Conservation (phyloP, 345 rosid genomes). For the Sonneratia alba region DNA sequence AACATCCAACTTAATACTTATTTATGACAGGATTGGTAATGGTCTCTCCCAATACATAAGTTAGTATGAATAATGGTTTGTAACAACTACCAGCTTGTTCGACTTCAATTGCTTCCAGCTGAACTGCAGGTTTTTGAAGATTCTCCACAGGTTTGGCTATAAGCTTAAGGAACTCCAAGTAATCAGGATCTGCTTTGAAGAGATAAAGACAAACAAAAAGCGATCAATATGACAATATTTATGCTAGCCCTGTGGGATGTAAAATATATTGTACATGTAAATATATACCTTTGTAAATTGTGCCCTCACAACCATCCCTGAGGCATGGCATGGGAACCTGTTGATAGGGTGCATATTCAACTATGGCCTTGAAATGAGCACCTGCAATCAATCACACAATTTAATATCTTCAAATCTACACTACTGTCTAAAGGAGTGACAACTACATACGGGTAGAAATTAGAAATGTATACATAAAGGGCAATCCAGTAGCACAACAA, state of each 20-base stretch:
- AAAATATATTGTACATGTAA: neutral
- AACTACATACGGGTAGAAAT: neutral
- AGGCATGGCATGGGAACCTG: constrained; percentile 50
- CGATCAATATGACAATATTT: constrained; percentile 2
- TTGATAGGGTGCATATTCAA: constrained; percentile 74
- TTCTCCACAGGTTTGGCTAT: constrained; percentile 68
- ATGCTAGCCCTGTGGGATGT: constrained; percentile 8
- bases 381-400: constrained; percentile 24
- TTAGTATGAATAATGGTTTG: neutral
- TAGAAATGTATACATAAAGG: neutral
- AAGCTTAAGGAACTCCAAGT: constrained; percentile 65
- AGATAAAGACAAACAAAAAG: constrained; percentile 17
- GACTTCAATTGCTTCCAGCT: constrained; percentile 59
- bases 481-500: neutral
- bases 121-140: constrained; percentile 71
- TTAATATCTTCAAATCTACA: neutral
- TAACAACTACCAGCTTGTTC: constrained; percentile 50
- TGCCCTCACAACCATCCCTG: constrained; percentile 67
- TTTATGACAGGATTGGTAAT: neutral
- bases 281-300: constrained; percentile 40
- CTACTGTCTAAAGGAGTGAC: neutral
- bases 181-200: constrained; percentile 54
- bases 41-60: neutral
- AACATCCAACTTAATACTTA: neutral
- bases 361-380: constrained; percentile 47